These are phyloP conservation scores for Coemansia sp. DNA, from an alignment of 192 early-diverging fungal genomes.

Conservation along the genomic window DNA sequence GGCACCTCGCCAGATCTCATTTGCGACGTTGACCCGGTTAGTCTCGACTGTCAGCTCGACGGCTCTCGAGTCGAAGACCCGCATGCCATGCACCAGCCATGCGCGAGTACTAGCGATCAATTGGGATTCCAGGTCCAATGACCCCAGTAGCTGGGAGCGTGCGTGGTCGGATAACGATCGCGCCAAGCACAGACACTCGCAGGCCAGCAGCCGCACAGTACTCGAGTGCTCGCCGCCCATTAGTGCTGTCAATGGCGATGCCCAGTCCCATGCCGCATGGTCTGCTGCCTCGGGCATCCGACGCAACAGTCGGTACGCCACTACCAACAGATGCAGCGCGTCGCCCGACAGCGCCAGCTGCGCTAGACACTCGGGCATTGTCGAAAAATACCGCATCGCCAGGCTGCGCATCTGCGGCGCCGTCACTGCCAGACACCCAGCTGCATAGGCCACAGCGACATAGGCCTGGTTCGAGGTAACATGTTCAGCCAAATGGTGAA, in stretches of 20 bases:
- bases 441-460: constrained; percentile 54
- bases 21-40: constrained; percentile 11
- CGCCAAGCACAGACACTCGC: constrained; percentile 39
- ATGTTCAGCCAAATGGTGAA: constrained; percentile 19
- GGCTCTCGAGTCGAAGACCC: constrained; percentile 15
- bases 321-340: constrained; percentile 11
- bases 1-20: constrained; percentile 14
- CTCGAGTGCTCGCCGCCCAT: constrained; percentile 19
- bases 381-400: constrained; percentile 33
- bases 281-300: constrained; percentile 43
- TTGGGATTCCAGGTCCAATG: neutral
- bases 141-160: constrained; percentile 18
- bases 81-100: constrained; percentile 36
- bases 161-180: constrained; percentile 28
- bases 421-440: constrained; percentile 62
- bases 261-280: constrained; percentile 33
- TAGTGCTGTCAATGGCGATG: constrained; percentile 27
- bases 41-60: constrained; percentile 9
- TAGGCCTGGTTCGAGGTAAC: constrained; percentile 32
- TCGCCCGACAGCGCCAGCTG: constrained; percentile 13
- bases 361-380: constrained; percentile 10
- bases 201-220: constrained; percentile 27
- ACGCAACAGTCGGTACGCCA: constrained; percentile 59
- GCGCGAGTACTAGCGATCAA: constrained; percentile 19
- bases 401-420: constrained; percentile 73